These are phyloP conservation scores for Boletus rufocinnamomeus DNA, from an alignment of 768 basidiomycete genomes.

Conservation along the genomic window DNA sequence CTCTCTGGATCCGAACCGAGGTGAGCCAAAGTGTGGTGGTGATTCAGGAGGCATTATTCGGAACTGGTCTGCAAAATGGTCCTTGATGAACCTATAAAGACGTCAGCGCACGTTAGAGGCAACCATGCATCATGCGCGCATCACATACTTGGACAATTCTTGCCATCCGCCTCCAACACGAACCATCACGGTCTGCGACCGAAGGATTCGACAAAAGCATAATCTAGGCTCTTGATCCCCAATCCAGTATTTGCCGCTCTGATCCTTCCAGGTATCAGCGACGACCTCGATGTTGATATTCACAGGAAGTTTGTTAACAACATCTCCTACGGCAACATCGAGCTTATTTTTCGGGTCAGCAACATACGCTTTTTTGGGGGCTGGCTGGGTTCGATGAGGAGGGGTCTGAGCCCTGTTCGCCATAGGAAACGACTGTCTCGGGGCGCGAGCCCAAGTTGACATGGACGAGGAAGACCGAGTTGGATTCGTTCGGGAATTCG, in stretches of 20 bases:
- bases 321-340: slow-evolving; percentile 89
- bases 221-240: slow-evolving; percentile 88
- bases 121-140: background rate
- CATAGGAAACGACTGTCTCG: slow-evolving; percentile 58
- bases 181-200: slow-evolving; percentile 94
- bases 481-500: slow-evolving; percentile 48
- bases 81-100: slow-evolving; percentile 72
- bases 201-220: slow-evolving; percentile 89
- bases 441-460: slow-evolving; percentile 70
- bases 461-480: slow-evolving; percentile 46
- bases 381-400: slow-evolving; percentile 38
- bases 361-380: slow-evolving; percentile 68
- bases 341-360: slow-evolving; percentile 90
- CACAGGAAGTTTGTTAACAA: slow-evolving; percentile 86
- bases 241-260: slow-evolving; percentile 96
- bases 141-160: slow-evolving; percentile 81
- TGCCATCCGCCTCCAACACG: slow-evolving; percentile 95
- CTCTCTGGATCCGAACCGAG: slow-evolving; percentile 46
- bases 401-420: slow-evolving; percentile 49
- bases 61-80: slow-evolving; percentile 84
- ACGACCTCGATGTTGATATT: slow-evolving; percentile 82
- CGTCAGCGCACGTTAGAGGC: slow-evolving; percentile 2
- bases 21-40: slow-evolving; percentile 49
- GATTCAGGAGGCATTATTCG: slow-evolving; percentile 66
- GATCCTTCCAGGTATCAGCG: slow-evolving; percentile 85